These are phyloP conservation scores for Thalassiosira ordinaria DNA, from an alignment of 352 stramenopile species.

Conservation along the genomic window DNA sequence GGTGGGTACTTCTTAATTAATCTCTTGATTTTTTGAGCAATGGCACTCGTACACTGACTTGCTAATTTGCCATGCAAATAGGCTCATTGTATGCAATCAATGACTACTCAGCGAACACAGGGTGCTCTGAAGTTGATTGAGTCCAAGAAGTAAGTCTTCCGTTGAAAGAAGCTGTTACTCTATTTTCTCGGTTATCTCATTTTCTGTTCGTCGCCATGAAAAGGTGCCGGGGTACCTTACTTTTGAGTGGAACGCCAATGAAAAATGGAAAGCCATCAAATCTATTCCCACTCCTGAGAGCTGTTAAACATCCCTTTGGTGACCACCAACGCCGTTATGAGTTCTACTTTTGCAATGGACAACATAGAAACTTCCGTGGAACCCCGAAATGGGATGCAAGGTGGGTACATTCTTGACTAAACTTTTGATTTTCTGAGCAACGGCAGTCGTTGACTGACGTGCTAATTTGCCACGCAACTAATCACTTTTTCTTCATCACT, in stretches of 20 bases:
- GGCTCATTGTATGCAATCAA: slow-evolving; percentile 79
- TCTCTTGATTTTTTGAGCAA: too few relatives aligned
- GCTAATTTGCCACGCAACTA: too few relatives aligned
- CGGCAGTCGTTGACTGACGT: too few relatives aligned
- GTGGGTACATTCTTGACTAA: too few relatives aligned
- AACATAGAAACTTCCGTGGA: slow-evolving; percentile 50
- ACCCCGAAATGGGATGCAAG: slow-evolving; percentile 66
- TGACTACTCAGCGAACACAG: slow-evolving; percentile 61
- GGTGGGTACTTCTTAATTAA: too few relatives aligned
- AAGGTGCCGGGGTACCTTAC: slow-evolving; percentile 66
- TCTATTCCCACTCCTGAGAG: slow-evolving; percentile 80
- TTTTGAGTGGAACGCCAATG: slow-evolving; percentile 82
- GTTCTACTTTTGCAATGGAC: slow-evolving; percentile 77
- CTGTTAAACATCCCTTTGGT: slow-evolving; percentile 77
- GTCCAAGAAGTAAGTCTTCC: slow-evolving; percentile 39
- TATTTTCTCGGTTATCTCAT: not conserved
- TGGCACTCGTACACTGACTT: too few relatives aligned
- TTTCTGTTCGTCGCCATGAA: not conserved
- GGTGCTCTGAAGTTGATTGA: slow-evolving; percentile 61
- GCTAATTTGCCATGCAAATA: too few relatives aligned
- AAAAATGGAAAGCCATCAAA: slow-evolving; percentile 85
- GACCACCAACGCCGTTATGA: slow-evolving; percentile 75
- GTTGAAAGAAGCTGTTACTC: not conserved
- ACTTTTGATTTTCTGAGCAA: too few relatives aligned
- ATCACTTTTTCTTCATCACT: too few relatives aligned